Evolutionary conservation across 106 monocot species (phyloP).

Genomic region (Ottelia alismoides): DNA sequence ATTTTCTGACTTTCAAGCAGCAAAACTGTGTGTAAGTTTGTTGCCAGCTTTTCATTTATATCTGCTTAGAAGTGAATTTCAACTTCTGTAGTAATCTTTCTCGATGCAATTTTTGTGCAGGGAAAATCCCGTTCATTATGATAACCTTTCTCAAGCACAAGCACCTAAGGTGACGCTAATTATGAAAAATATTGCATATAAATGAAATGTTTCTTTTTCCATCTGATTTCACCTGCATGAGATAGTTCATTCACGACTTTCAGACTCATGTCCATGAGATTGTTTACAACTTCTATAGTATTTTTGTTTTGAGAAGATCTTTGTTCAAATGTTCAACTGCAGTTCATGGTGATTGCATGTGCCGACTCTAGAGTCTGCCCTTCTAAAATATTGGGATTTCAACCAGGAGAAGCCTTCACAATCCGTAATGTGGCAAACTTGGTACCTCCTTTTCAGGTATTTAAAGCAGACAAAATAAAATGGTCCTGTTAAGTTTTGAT

Average conservation of each 20-base stretch:
- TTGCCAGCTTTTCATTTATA: no score
- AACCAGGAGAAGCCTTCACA: constrained; percentile 96
- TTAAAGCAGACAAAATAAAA: no score
- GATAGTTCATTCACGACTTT: no score
- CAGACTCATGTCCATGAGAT: not conserved
- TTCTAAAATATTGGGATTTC: constrained; percentile 67
- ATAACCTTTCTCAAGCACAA: constrained; percentile 69
- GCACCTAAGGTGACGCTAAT: constrained; percentile 62
- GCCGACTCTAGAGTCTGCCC: constrained; percentile 98
- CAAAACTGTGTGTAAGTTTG: constrained; percentile 62
- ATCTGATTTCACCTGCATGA: no score
- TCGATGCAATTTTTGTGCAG: constrained; percentile 50
- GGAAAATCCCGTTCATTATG: constrained; percentile 51
- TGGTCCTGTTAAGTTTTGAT: no score
- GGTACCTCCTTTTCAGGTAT: constrained; percentile 87
- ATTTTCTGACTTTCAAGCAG: constrained; percentile 66
- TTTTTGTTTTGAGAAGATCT: not conserved
- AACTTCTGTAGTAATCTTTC: no score
- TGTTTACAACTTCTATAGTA: not conserved
- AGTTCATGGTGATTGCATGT: constrained; percentile 98
- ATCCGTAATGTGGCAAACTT: constrained; percentile 91
- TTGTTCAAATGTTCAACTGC: constrained; percentile 21
- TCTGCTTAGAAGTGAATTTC: constrained; percentile 1
- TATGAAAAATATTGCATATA: not conserved
- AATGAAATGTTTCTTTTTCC: not conserved